phyloP scores from a whole-genome alignment of 495 filamentous ascomycete species.

The Penicillium silybi region DNA sequence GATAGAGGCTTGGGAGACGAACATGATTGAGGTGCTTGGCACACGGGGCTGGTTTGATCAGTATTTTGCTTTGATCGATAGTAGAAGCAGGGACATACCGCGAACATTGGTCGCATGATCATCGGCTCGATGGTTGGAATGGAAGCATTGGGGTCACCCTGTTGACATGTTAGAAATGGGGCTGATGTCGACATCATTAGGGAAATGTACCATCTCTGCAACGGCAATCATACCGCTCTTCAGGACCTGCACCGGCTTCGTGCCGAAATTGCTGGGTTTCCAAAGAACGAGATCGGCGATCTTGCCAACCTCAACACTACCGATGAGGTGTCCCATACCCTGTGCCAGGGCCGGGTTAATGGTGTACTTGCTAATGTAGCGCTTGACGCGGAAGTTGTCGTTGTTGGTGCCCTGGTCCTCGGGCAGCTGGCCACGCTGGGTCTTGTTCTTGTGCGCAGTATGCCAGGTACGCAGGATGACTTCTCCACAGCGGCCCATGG shows the following conservation, averaged over 20 bases:
- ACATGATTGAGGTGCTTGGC: constrained; percentile 71
- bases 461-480: constrained; percentile 96
- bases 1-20: constrained; percentile 74
- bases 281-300: constrained; percentile 89
- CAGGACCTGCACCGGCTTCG: constrained; percentile 77
- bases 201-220: constrained; percentile 71
- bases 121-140: constrained; percentile 90
- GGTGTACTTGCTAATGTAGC: constrained; percentile 96
- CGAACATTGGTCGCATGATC: constrained; percentile 86
- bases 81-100: constrained; percentile 34
- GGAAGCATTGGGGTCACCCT: constrained; percentile 92
- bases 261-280: constrained; percentile 81
- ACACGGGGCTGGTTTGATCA: constrained; percentile 48
- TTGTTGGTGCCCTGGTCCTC: constrained; percentile 80
- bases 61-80: background rate
- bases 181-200: background rate
- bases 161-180: constrained; percentile 1
- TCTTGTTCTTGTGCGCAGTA: constrained; percentile 96
- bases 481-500: constrained; percentile 96
- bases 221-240: constrained; percentile 89
- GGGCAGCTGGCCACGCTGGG: constrained; percentile 69
- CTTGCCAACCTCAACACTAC: constrained; percentile 85
- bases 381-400: constrained; percentile 90
- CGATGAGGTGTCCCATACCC: constrained; percentile 87
- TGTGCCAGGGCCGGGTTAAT: constrained; percentile 94